A percentile compares a stretch with the other conserved stretches of the same genome.
phyloP scores from a whole-genome alignment of 306 rosid species.

The Echinosophora koreensis region DNA sequence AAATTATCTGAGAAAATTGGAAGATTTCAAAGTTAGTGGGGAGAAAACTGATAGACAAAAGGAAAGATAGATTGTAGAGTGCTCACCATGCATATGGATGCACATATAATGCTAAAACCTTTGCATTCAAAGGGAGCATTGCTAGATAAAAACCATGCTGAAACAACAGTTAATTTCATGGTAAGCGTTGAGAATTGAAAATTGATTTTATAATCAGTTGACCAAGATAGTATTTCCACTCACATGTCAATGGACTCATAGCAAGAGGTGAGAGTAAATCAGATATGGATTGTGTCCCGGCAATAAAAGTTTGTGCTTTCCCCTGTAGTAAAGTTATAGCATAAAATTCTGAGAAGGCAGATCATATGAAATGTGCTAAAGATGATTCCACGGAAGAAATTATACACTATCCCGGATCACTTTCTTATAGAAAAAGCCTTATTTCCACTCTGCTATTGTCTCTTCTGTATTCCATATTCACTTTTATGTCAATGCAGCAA shows the following conservation, averaged over 20 bases:
- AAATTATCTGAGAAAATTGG: conserved; percentile 56
- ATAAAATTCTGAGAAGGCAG: conserved; percentile 21
- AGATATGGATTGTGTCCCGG: conserved; percentile 79
- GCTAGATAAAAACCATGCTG: conserved; percentile 82
- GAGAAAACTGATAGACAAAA: not conserved
- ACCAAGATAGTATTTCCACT: conserved; percentile 49
- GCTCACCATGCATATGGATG: conserved; percentile 75
- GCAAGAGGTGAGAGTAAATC: conserved; percentile 76
- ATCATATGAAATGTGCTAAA: not conserved
- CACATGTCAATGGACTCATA: conserved; percentile 86
- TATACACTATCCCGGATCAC: no score
- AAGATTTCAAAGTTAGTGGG: conserved; percentile 37
- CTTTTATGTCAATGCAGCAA: no score
- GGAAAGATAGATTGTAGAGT: conserved; percentile 23
- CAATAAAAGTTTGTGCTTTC: conserved; percentile 83
- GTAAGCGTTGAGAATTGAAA: not conserved
- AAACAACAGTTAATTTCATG: conserved; percentile 38
- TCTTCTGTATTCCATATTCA: no score
- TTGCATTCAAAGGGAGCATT: conserved; percentile 87
- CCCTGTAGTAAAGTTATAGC: conserved; percentile 55
- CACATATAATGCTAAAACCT: conserved; percentile 83
- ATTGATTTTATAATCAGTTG: conserved; percentile 16
- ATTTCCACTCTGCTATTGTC: no score
- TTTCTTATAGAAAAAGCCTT: no score
- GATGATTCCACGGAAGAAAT: not conserved